phyloP scores from a whole-genome alignment of 441 rosid species.

The Brassica balearica region DNA sequence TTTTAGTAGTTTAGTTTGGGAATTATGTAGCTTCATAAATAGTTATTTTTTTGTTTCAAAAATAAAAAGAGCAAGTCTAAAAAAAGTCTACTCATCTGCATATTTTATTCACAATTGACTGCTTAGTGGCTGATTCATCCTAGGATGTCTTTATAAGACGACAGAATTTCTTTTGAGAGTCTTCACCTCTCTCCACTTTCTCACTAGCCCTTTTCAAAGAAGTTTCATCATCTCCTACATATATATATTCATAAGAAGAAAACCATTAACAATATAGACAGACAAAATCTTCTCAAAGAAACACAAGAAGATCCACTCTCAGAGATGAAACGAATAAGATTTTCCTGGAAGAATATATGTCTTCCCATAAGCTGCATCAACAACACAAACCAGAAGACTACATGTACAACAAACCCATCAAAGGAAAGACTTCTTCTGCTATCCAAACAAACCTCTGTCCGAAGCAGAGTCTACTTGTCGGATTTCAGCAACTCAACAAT shows the following conservation, averaged over 20 bases:
- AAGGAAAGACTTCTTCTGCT: constrained; percentile 39
- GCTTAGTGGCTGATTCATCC: constrained; percentile 22
- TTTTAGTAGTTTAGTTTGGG: neutral
- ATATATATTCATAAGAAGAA: neutral
- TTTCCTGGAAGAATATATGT: constrained; percentile 43
- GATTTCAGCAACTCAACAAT: constrained; percentile 68
- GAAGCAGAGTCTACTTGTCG: constrained; percentile 54
- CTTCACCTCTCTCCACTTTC: constrained; percentile 36
- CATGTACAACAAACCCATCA: constrained; percentile 30
- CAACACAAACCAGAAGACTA: constrained; percentile 36
- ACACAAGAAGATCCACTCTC: constrained; percentile 15
- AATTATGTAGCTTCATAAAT: neutral
- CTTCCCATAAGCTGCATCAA: constrained; percentile 48
- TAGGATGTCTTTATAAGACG: constrained; percentile 36
- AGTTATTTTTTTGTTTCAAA: neutral
- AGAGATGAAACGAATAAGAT: constrained; percentile 40
- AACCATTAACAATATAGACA: constrained; percentile 16
- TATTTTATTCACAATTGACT: constrained; percentile 23
- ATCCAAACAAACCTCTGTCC: constrained; percentile 40
- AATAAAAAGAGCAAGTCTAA: neutral
- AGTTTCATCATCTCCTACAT: constrained; percentile 36
- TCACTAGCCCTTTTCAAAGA: constrained; percentile 35
- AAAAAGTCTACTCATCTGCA: constrained; percentile 15
- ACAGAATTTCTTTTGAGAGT: constrained; percentile 39
- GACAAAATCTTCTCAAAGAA: constrained; percentile 22